phyloP scores from a whole-genome alignment of 805 yeast species.

The Metschnikowia hibisci region DNA sequence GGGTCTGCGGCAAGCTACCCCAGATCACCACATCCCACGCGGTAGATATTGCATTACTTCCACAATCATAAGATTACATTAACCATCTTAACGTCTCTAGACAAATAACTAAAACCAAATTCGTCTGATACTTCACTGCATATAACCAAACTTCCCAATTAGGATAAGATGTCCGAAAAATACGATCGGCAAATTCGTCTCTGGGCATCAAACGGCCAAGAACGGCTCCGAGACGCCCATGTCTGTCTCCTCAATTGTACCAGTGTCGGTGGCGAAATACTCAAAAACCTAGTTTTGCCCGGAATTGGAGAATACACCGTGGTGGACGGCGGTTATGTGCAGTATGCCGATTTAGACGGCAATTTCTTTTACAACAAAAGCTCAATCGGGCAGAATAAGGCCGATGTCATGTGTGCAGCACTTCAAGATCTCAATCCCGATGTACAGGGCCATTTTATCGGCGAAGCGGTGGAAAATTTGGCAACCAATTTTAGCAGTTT shows the following conservation, averaged over 20 bases:
- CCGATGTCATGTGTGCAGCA: conserved; percentile 35
- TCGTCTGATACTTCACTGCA: too few relatives aligned
- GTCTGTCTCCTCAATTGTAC: conserved; percentile 60
- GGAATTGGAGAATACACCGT: conserved; percentile 64
- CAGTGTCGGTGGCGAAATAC: conserved; percentile 58
- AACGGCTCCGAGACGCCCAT: conserved; percentile 49
- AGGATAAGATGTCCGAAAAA: conserved; percentile 25
- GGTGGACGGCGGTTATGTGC: conserved; percentile 44
- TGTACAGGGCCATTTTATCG: conserved; percentile 36
- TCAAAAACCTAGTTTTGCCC: conserved; percentile 77
- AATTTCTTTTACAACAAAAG: conserved; percentile 58
- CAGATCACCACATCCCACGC: too few relatives aligned
- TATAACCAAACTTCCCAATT: too few relatives aligned
- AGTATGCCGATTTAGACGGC: conserved; percentile 43
- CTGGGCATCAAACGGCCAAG: conserved; percentile 82
- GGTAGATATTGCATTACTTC: too few relatives aligned
- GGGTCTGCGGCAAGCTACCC: too few relatives aligned
- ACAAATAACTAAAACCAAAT: too few relatives aligned
- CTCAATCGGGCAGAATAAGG: conserved; percentile 42
- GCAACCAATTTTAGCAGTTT: conserved; percentile 8
- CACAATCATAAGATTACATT: too few relatives aligned
- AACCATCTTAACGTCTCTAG: too few relatives aligned
- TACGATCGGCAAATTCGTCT: conserved; percentile 86
- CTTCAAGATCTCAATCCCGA: conserved; percentile 61
- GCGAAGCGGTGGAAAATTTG: conserved; percentile 5